phyloP scores from a whole-genome alignment of 768 basidiomycete species.

The Leccinum imitatum region DNA sequence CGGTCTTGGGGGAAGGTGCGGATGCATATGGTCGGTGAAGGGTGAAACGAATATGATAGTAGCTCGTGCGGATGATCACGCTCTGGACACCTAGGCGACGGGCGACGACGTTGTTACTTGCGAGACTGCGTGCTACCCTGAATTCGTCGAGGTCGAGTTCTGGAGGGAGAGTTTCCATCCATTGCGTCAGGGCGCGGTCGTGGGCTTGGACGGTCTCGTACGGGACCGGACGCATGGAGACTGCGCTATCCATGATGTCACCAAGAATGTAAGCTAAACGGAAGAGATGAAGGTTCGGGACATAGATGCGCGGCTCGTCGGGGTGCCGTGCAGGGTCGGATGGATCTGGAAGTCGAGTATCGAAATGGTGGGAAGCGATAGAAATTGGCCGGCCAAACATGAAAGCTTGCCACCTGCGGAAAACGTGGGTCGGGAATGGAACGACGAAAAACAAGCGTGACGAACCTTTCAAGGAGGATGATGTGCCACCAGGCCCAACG shows the following conservation, averaged over 20 bases:
- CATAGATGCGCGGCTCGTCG: constrained; percentile 62
- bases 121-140: constrained; percentile 68
- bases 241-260: constrained; percentile 83
- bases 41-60: constrained; percentile 81
- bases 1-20: constrained; percentile 22
- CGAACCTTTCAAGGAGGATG: constrained; percentile 72
- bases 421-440: constrained; percentile 8
- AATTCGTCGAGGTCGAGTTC: constrained; percentile 80
- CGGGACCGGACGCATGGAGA: constrained; percentile 75
- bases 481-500: constrained; percentile 95
- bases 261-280: constrained; percentile 76
- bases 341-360: constrained; percentile 72
- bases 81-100: constrained; percentile 78
- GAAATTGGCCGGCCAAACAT: constrained; percentile 78
- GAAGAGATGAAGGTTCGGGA: constrained; percentile 76
- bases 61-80: constrained; percentile 74
- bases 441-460: constrained; percentile 3
- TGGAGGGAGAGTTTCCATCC: constrained; percentile 73
- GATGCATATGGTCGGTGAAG: constrained; percentile 76
- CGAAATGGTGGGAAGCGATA: constrained; percentile 80
- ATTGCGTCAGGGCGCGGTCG: constrained; percentile 67
- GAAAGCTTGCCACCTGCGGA: constrained; percentile 79
- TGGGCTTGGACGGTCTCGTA: constrained; percentile 73
- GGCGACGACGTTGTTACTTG: constrained; percentile 54
- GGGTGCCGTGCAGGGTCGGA: constrained; percentile 46